These are phyloP conservation scores for Rhizophora mangle DNA, from an alignment of 345 rosid species.

Conservation along the genomic window DNA sequence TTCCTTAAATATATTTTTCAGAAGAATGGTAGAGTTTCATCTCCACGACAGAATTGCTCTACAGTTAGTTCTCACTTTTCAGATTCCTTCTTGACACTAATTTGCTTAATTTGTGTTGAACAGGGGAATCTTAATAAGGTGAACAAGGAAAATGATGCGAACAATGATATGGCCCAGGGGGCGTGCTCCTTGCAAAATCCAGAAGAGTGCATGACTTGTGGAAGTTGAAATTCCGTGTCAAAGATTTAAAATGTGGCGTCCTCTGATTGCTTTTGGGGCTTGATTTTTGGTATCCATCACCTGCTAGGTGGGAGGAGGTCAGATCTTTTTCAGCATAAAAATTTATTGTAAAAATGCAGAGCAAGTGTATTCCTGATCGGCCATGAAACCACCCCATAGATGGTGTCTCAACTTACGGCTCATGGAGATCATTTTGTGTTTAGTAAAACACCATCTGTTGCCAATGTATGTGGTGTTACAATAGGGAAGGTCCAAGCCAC, in stretches of 20 bases:
- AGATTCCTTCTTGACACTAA: neutral
- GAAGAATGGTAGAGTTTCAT: neutral
- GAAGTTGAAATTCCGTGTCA: conserved; percentile 38
- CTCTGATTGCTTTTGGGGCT: no score
- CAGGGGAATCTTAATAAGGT: conserved; percentile 7
- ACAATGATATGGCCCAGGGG: conserved; percentile 49
- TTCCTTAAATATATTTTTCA: neutral
- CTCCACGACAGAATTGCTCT: neutral
- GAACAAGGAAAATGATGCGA: conserved; percentile 2
- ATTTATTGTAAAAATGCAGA: neutral
- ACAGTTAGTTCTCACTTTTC: neutral
- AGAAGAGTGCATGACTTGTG: conserved; percentile 84
- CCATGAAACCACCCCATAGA: neutral
- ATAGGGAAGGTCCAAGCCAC: neutral
- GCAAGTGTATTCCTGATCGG: neutral
- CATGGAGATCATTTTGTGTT: neutral
- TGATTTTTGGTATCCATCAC: no score
- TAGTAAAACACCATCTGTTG: neutral
- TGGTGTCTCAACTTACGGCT: neutral
- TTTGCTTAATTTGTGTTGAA: neutral
- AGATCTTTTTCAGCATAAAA: neutral
- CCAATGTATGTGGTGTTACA: neutral
- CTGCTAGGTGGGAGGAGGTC: neutral
- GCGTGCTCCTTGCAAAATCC: conserved; percentile 71
- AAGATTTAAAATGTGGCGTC: no score